Base-by-base conservation (phyloP, 208 protist species). In the Trypanosoma melophagium region DNA sequence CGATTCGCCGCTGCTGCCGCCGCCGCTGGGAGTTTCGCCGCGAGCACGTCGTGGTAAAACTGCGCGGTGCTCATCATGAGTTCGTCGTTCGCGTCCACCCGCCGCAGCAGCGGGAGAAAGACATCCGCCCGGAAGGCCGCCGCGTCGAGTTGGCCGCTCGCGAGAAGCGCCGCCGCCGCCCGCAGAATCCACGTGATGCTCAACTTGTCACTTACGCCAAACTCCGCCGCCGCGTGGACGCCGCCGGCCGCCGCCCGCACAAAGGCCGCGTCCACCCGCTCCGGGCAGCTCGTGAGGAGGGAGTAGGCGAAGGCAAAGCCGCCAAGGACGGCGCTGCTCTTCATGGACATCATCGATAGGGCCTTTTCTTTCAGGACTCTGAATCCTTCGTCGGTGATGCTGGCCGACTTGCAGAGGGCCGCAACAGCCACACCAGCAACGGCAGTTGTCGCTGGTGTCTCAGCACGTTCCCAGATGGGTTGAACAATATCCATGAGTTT, bases 181-280 rank as follows among this genome's bases (percentile, higher is more conserved):
- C 91, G 91, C 60, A 94, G 74, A 44, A 94, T 63, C 89, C 91
- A 96, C 69, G 88, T 69, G 24, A 87, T 82, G 8, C 77, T 90
- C 53, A 94, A 75, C 74, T 92, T 93, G 69, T 89, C 83, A 12
- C 76, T 65, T 12, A 78, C 74, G 25, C 84, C 83, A 41, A 90
- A 84, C 38, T 57, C 57, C 22, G 86, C 89, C 0, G 87, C 84
- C 16, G 75, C 60, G 50, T 67, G 70, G 22, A 94, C 63, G 64
- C 82, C 71, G 60, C 84, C 80, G 2, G 79, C 81, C 3, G 88
- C 81, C n/a, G 79, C 78, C 17, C 74, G 64, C 22, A 92, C 64
- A 70, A 94, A 96, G 22, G 71, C 69, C 38, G 80, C 69, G 38
- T 87, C 84, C 17, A 78, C 80, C 16, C 91, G 86, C 62, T 79